Conservation (phyloP, 2,329 filamentous ascomycete species). For the Aspergillus melleus region DNA sequence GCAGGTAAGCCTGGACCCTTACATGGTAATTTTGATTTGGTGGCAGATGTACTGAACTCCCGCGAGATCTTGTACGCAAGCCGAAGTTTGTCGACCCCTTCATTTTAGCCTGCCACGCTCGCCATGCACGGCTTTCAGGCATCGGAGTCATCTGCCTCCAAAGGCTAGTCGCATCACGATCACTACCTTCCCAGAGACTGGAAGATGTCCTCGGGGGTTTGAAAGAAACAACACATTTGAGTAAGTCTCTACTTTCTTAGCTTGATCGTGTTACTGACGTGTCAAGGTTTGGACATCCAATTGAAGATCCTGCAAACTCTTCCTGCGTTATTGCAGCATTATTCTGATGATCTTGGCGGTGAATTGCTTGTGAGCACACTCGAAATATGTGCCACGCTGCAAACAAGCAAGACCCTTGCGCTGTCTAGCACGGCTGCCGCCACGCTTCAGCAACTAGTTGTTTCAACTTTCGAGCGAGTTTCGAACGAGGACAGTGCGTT, state of each 20-base stretch:
- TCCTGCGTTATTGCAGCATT: conserved; percentile 87
- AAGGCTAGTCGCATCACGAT: conserved; percentile 78
- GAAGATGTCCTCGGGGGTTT: conserved; percentile 86
- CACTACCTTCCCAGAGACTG: conserved; percentile 74
- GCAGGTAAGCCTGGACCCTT: conserved; percentile 54
- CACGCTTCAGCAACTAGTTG: conserved; percentile 91
- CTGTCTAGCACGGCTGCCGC: conserved; percentile 95
- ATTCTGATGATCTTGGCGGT: conserved; percentile 75
- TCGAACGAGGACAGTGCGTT: conserved; percentile 73
- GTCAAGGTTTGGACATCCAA: conserved; percentile 75
- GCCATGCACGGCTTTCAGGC: conserved; percentile 84
- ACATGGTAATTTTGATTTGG: too few relatives aligned
- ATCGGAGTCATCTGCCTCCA: conserved; percentile 89
- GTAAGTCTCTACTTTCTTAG: conserved; percentile 49
- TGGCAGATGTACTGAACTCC: conserved; percentile 23
- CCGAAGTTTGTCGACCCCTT: conserved; percentile 90
- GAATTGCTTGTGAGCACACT: conserved; percentile 78
- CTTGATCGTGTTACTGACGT: conserved; percentile 24
- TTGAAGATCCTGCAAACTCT: conserved; percentile 93
- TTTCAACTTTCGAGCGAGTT: conserved; percentile 91
- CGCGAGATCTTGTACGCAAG: conserved; percentile 75
- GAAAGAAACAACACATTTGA: conserved; percentile 72
- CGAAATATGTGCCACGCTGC: conserved; percentile 88
- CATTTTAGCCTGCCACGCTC: conserved; percentile 85
- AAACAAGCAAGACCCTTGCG: conserved; percentile 87